Base-by-base conservation (phyloP, 192 early-diverging fungal species). In the Entophlyctis luteolus region DNA sequence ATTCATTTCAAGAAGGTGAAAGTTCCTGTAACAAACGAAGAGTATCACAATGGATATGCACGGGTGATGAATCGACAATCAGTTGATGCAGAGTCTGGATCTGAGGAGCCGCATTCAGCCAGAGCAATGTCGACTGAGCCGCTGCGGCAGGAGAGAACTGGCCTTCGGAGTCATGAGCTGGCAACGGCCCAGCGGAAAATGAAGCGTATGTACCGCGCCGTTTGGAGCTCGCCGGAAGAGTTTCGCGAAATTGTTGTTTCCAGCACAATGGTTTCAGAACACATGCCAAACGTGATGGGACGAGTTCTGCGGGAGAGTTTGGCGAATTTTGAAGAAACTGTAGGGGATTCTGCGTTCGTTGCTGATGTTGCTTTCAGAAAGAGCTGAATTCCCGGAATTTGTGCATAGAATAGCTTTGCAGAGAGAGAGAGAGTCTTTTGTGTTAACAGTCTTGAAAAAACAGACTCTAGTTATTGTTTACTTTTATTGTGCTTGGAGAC, bases 181-280 rank as follows among this genome's bases (percentile, higher is more conserved):
- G 16, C 18, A 14, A 16, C 14, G 14, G 14, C 56, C 12, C 0
- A 29, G 37, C 47, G 36, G 63, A 46, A 39, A 48, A 25, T 18
- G 39, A 62, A 69, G 55, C 25, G 47, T 20, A 39, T 71, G 38
- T 81, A 79, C 42, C 14, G 76, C 2, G 67, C 79, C 4, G 55
- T 53, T 4, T 81, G 79, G 79, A 70, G 73, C 0, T 8, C 23
- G 18, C 69, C 70, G 4, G 67, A 39, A 3, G 62, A 50, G 29
- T 77, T 81, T 50, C 59, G 67, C 14, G 72, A 78, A 25, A 77
- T 84, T 35, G 47, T 74, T 14, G 73, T 84, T 38, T 67, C 73
- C n/a, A 37, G 35, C 20, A 63, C 67, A 16, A 80, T 78, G 78
- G 74, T 48, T 8, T 31, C 47, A n/a, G 81, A 83, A 48, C 81